A percentile compares a stretch with the other conserved stretches of the same genome.
Conservation (phyloP, 192 early-diverging fungal species). For the Thamnidium elegans region DNA sequence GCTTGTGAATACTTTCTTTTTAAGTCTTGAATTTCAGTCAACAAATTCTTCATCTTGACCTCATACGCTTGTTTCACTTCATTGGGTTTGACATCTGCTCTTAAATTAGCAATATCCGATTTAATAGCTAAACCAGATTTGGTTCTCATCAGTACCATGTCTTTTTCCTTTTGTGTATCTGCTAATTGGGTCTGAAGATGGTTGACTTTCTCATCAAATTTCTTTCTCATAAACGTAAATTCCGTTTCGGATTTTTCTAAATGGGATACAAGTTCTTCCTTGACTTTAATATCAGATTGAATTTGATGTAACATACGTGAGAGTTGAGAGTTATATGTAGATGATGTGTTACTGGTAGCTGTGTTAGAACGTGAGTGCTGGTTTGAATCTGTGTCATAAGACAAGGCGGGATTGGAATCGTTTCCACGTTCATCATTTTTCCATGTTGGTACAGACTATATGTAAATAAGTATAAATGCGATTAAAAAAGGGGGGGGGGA, state of each 20-base stretch:
- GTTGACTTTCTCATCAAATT: conserved; percentile 71
- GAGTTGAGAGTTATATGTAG: conserved; percentile 24
- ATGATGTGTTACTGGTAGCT: not conserved
- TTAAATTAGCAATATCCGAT: not conserved
- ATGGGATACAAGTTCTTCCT: conserved; percentile 58
- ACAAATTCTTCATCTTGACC: conserved; percentile 54
- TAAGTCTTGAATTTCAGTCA: conserved; percentile 51
- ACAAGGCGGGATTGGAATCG: conserved; percentile 10
- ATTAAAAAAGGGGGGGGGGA: no score
- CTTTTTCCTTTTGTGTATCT: conserved; percentile 55
- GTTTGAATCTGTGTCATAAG: conserved; percentile 4
- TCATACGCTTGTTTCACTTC: conserved; percentile 40
- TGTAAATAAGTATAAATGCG: no score
- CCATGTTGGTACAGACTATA: conserved; percentile 4
- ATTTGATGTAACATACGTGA: conserved; percentile 54
- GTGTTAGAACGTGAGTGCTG: not conserved
- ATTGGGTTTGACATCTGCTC: conserved; percentile 15
- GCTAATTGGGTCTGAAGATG: conserved; percentile 58
- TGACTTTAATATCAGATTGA: conserved; percentile 55
- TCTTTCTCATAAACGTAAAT: conserved; percentile 53
- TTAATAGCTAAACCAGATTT: not conserved
- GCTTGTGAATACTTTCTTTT: conserved; percentile 56
- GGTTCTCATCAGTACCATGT: conserved; percentile 47
- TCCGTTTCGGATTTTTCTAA: conserved; percentile 55
- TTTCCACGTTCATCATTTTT: not conserved